Evolutionary conservation across 2,329 filamentous ascomycete species (phyloP), one percentile per base, ranked within the genome.

Genomic region (Metarhizium brunneum): DNA sequence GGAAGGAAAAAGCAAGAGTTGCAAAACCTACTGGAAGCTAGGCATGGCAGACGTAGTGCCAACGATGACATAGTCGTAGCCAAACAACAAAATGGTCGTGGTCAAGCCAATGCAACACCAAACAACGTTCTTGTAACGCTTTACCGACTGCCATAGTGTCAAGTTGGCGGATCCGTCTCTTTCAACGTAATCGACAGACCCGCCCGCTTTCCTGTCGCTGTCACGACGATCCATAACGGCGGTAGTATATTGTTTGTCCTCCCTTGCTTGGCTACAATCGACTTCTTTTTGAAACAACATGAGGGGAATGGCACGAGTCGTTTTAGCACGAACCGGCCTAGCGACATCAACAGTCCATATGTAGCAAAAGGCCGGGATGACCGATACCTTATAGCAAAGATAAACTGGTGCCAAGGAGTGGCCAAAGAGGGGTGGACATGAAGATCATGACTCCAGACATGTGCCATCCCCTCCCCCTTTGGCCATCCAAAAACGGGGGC

Each of bases 21-120:
- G 20, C 50, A 14, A 43, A 52, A 53, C 60, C 18, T 53, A 65
- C 65, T 65, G 65, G 52, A 67, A 67, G 47, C 59, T 61, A 8
- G 65, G 65, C 61, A 67, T 64, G 47, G 64, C 65, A 5, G 67
- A 67, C 3, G 65, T 61, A 16, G 65, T 70, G 13, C 66, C 69
- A 40, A 67, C 61, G 47, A 66, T 64, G 47, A 64, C 64, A 56
- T 63, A 62, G 57, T 67, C 65, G 50, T 65, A 66, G 36, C 65
- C 65, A 49, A 63, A 66, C 54, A 65, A 59, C 35, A 66, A 55
- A 36, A 64, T 69, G 48, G 60, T 60, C 3, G 60, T 61, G 8
- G 61, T 62, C 58, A 65, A 58, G 50, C 59, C 61, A 16, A 65
- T 40, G 52, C 64, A 63, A 49, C 62, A 66, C 43, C 60, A 52